Base-by-base conservation (phyloP, 208 protist species). In the Leishmania lainsoni region DNA sequence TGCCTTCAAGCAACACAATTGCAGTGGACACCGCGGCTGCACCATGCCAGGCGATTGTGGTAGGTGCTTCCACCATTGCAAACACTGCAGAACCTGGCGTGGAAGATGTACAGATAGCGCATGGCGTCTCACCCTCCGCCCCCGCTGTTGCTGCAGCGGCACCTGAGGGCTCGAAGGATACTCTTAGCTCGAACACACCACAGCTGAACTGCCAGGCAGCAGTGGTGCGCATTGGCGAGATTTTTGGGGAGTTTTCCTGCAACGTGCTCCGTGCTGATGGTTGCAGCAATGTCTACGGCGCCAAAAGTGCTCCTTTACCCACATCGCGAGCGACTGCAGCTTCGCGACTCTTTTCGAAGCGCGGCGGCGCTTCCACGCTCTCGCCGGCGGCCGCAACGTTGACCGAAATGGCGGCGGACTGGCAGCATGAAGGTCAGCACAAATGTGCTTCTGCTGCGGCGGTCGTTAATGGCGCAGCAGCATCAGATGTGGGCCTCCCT, bases 231-330 rank as follows among this genome's bases (percentile, higher is more conserved):
- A 90, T 98, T 72, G 96, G 92, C 16, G 96, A 98, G 79, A 83
- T 91, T 5, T 98, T 98, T 80, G 94, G 86, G 8, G 94, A 98
- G 89, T 97, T 98, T 84, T 90, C 48, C 88, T 96, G 83, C 77
- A 88, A 71, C 73, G 91, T 79, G n/a, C 74, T 73, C 70, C 79
- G 77, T 17, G 51, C 35, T 3, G 51, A 8, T 10, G 56, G 26
- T n/a, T 29, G 68, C 74, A 72, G 58, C 20, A 20, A 35, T 29
- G 45, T 22, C 48, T 26, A 22, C 72, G 51, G 51, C 16, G 52
- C 72, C 32, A 3, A 35, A 10, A 73, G 14, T n/a, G 5, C 26
- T 5, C 45, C 69, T 32, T 52, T 52, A 29, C 32, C 29, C 48
- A 6, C 45, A 51, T 73, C 69, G n/a, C 69, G 10, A 20, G 22